Percentiles rank a stretch among this genome's conserved stretches.
Evolutionary conservation across 345 rosid genomes (phyloP).

Genomic region (Heritiera fomes): DNA sequence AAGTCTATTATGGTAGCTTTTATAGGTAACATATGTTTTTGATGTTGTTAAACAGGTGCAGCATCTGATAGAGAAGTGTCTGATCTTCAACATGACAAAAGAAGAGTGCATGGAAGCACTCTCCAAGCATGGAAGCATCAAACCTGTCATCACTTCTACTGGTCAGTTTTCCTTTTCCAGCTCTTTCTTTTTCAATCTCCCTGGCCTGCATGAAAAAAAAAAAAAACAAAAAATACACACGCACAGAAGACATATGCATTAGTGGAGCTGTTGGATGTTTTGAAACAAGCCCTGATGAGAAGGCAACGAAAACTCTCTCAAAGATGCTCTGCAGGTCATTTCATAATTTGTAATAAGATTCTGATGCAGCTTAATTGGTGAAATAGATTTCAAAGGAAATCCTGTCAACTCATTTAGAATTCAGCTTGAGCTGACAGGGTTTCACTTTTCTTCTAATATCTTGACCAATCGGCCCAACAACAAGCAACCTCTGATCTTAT

Average conservation of each 20-base stretch:
- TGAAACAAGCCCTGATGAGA: background rate
- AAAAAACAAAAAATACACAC: background rate
- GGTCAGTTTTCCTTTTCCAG: conserved; percentile 37
- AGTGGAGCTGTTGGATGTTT: background rate
- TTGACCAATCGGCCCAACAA: background rate
- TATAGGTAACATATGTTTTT: background rate
- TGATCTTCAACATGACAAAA: conserved; percentile 82
- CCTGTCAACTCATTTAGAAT: background rate
- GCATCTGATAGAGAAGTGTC: conserved; percentile 87
- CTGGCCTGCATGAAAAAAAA: background rate
- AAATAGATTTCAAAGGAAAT: background rate
- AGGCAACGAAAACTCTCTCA: background rate
- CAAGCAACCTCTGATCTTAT: background rate
- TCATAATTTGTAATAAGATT: background rate
- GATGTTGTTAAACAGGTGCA: conserved; percentile 57
- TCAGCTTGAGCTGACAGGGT: background rate
- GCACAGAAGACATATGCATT: background rate
- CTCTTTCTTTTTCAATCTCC: background rate
- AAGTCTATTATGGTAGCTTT: background rate
- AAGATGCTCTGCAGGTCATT: background rate
- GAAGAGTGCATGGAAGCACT: conserved; percentile 97
- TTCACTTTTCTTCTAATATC: background rate
- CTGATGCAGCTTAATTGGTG: background rate
- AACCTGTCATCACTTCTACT: conserved; percentile 92
- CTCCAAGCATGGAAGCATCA: conserved; percentile 80